Evolutionary conservation across 2,329 filamentous ascomycete species (phyloP).

Genomic region (Beauveria sp.): DNA sequence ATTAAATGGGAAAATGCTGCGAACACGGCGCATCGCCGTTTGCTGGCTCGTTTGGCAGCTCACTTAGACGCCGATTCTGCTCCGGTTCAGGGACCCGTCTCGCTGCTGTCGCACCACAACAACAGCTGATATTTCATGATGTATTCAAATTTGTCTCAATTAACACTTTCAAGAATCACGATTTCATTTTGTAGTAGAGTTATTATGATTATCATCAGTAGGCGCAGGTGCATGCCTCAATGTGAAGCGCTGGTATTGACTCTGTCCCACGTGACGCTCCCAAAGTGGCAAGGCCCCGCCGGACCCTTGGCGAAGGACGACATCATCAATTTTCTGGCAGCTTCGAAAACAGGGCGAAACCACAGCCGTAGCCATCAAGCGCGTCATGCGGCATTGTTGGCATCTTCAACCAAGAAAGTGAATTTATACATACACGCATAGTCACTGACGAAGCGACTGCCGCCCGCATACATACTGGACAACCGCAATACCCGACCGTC

Average conservation of each 20-base stretch:
- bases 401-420: not conserved
- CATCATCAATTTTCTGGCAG: slow-evolving; percentile 11
- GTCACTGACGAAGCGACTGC: not conserved
- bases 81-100: not conserved
- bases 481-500: not conserved
- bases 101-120: not conserved
- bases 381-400: not conserved
- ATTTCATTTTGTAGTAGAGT: too few relatives aligned
- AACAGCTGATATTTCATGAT: not conserved
- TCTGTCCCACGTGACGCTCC: slow-evolving; percentile 1
- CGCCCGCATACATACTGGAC: not conserved
- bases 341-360: slow-evolving; percentile 1
- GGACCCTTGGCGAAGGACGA: not conserved
- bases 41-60: not conserved
- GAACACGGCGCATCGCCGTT: slow-evolving; percentile 5
- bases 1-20: not conserved
- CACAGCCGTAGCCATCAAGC: not conserved
- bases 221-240: not conserved
- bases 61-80: not conserved
- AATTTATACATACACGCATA: not conserved
- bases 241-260: not conserved
- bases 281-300: slow-evolving; percentile 1
- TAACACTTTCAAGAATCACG: too few relatives aligned
- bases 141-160: not conserved
- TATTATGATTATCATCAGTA: too few relatives aligned